Evolutionary conservation across 805 yeast genomes (phyloP), one percentile per base, ranked within the genome.

Genomic region (Phaffomyces antillensis): DNA sequence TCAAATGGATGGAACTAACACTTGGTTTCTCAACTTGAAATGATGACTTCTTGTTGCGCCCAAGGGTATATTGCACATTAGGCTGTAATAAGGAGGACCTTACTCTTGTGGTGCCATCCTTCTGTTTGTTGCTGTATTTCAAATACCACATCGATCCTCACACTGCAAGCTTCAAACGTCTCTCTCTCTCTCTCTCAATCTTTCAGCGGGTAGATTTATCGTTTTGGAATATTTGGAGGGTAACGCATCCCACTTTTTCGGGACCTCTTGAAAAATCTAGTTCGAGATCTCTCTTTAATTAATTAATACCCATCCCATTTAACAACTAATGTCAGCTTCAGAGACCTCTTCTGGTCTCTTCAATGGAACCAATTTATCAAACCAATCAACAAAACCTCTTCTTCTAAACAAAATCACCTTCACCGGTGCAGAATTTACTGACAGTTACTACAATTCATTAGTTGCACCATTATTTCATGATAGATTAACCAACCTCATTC

Each of bases 391-490:
- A 0, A 50, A 46, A 33, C 61, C 57, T 2, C 46, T 59, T 8
- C 40, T 40, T 7, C 30, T 57, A 35, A 49, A 48, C 35, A 46
- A 48, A 16, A 38, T 59, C 20, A 36, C 52, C 23, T 45, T 59
- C 31, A 36, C 50, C 12, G 62, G 62, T 18, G 60, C 57, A 17
- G 59, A 52, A 17, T 67, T 77, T 49, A 64, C 76, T 28, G 64
- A 65, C 37, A 67, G 66, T 16, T 72, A 75, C 53, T 74, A 74
- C 61, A 53, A 64, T 42, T 71, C 71, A 47, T 62, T 77, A 30
- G 67, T 77, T 37, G 55, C 62, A 12, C 77, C 77, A 9, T 63
- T 74, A 36, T 56, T 68, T n/a, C 28, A 31, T 7, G 38, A 36
- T 7, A 36, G 39, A n/a, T 61, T 65, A 16, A 31, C 44, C 16